A percentile compares a stretch with the other conserved stretches of the same genome.
These are phyloP conservation scores for Capsicum pubescens DNA, from an alignment of 257 asterid species.

Conservation along the genomic window DNA sequence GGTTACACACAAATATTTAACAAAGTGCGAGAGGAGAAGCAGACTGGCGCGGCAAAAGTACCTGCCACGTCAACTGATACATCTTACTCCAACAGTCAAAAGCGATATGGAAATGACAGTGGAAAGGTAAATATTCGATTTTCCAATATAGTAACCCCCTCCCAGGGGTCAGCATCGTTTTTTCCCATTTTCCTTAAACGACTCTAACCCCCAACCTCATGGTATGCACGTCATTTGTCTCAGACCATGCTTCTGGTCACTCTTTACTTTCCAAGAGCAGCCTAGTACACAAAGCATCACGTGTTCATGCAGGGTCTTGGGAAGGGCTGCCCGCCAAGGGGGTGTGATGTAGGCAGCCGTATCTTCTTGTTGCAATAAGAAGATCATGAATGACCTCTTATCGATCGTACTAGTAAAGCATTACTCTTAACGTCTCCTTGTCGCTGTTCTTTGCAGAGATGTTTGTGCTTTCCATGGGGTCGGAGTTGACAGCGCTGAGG, in stretches of 20 bases:
- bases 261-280: background rate
- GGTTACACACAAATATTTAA: slow-evolving; percentile 69
- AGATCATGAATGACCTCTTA: slow-evolving; percentile 8
- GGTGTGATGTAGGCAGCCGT: background rate
- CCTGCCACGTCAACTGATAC: slow-evolving; percentile 62
- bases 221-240: background rate
- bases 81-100: slow-evolving; percentile 58
- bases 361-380: background rate
- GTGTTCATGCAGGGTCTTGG: too few relatives aligned
- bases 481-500: slow-evolving; percentile 38
- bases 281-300: background rate
- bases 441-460: slow-evolving; percentile 45
- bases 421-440: background rate
- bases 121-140: slow-evolving; percentile 52
- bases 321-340: background rate
- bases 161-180: background rate
- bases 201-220: slow-evolving; percentile 8
- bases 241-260: background rate
- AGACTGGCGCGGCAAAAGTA: slow-evolving; percentile 70
- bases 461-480: slow-evolving; percentile 65
- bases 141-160: background rate
- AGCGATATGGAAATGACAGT: slow-evolving; percentile 49
- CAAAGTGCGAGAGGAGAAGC: slow-evolving; percentile 67
- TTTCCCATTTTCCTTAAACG: background rate
- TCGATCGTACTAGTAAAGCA: background rate